Conservation (phyloP, 1,139 yeast species). For the Hyphopichia khmerensis region DNA sequence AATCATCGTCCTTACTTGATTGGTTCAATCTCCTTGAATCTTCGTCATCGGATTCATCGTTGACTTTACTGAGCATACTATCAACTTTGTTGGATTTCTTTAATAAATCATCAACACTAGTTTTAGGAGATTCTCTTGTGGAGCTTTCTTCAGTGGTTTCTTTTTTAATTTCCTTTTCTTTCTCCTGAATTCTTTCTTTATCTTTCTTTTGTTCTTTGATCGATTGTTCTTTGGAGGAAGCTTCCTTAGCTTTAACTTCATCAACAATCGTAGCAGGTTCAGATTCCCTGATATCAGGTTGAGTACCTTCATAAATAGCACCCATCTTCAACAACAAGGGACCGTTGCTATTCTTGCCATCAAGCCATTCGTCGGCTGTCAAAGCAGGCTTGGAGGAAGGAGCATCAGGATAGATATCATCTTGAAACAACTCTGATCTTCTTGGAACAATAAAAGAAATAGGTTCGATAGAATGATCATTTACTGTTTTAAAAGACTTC, state of each 20-base stretch:
- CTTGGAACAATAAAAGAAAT: constrained; percentile 90
- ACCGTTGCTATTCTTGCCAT: constrained; percentile 74
- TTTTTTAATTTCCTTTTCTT: constrained; percentile 9
- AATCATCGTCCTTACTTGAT: constrained; percentile 36
- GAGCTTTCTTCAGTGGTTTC: not conserved
- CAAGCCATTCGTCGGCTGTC: constrained; percentile 74
- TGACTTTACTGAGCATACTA: constrained; percentile 37
- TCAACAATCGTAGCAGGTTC: constrained; percentile 29
- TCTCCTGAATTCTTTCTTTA: constrained; percentile 13
- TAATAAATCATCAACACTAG: constrained; percentile 39
- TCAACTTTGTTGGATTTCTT: constrained; percentile 40
- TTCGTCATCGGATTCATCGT: constrained; percentile 43
- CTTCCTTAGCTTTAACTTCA: constrained; percentile 22
- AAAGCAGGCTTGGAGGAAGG: constrained; percentile 80
- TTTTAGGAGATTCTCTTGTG: constrained; percentile 9
- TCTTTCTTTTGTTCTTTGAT: constrained; percentile 21
- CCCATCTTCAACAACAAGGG: constrained; percentile 81
- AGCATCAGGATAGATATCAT: constrained; percentile 89
- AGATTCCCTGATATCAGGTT: constrained; percentile 41
- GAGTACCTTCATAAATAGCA: constrained; percentile 74
- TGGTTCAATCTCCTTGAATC: constrained; percentile 20
- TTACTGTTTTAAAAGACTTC: constrained; percentile 78
- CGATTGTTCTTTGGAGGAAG: constrained; percentile 12
- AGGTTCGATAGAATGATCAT: constrained; percentile 82
- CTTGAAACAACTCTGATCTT: constrained; percentile 88